Evolutionary conservation across 345 rosid species (phyloP), one percentile per base, ranked within the genome.

Genomic region (Nephelium lappaceum): DNA sequence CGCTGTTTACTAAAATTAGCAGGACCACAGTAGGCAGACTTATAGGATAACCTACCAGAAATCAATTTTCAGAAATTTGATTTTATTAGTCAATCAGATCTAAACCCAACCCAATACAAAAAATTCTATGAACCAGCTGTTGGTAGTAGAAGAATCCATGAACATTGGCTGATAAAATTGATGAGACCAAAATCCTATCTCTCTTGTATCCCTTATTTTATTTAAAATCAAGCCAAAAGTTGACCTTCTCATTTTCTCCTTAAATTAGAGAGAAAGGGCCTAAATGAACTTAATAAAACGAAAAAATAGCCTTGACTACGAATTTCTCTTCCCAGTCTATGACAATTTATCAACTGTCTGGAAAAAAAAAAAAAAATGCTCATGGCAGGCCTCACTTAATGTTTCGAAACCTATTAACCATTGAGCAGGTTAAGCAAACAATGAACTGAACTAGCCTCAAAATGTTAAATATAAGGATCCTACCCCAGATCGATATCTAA

Each of bases 11-110:
- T 39, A 62, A 24, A 73, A 74, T 21, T 42, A 77, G 63, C 31
- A 83, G 8, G 66, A 73, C 62, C 31, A 63, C 10, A 72, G 55
- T 62, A 41, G 21, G 45, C 36, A 55, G 18, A 23, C 42, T 27
- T 45, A 19, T 19, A 45, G 21, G 39, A 74, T 45, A 61, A 24
- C 42, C 42, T 23, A 27, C 53, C 68, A 23, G 18, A 6, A 67
- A 76, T 67, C 36, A 36, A 65, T 12, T 74, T 12, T 67, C 23
- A 43, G 25, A 49, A n/a, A n/a, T n/a, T 18, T 21, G 23, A 67
- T 14, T 4, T 62, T 42, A 43, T 61, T 42, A 62, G 45, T 8
- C 76, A 73, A 58, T 14, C 5, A 24, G 43, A 62, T 25, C 45
- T 43, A 42, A 45, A 45, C 77, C 60, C 19, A 9, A 43, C 9